Conservation (phyloP, 78 protist species). For the Neovahlkampfia damariscottae region DNA sequence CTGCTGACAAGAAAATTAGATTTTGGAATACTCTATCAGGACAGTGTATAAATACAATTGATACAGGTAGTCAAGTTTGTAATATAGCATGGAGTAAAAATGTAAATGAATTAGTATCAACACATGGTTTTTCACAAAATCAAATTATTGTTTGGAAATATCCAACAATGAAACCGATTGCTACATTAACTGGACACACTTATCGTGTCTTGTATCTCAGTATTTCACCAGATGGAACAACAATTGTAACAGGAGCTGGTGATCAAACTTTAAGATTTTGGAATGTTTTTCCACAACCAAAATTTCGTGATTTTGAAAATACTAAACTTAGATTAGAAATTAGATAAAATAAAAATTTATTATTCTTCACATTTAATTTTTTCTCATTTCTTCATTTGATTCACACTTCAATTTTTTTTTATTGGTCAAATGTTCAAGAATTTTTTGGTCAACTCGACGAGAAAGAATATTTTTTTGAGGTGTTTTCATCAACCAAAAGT, state of each 20-base stretch:
- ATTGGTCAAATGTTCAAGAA: too few relatives aligned
- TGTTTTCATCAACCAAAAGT: too few relatives aligned
- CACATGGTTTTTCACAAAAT: conserved; percentile 95
- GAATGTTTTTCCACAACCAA: conserved; percentile 62
- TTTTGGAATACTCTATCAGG: conserved; percentile 96
- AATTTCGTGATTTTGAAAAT: too few relatives aligned
- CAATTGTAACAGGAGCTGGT: conserved; percentile 86
- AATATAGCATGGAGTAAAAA: conserved; percentile 77
- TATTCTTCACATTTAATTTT: too few relatives aligned
- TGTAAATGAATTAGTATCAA: conserved; percentile 85
- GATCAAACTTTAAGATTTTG: conserved; percentile 99
- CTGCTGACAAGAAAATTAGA: conserved; percentile 91
- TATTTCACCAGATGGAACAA: conserved; percentile 93
- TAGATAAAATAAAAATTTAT: too few relatives aligned
- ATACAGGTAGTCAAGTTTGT: conserved; percentile 91
- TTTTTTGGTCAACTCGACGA: too few relatives aligned
- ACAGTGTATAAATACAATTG: conserved; percentile 54
- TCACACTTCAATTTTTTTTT: too few relatives aligned
- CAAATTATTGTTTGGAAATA: conserved; percentile 97
- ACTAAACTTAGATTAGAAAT: too few relatives aligned
- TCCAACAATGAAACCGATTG: conserved; percentile 80
- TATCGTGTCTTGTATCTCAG: conserved; percentile 92
- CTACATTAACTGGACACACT: conserved; percentile 93
- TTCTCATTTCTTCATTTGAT: too few relatives aligned
- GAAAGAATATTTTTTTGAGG: too few relatives aligned